Evolutionary conservation across 2,329 filamentous ascomycete species (phyloP), one percentile per base, ranked within the genome.

Genomic region (Monosporascus sp.): DNA sequence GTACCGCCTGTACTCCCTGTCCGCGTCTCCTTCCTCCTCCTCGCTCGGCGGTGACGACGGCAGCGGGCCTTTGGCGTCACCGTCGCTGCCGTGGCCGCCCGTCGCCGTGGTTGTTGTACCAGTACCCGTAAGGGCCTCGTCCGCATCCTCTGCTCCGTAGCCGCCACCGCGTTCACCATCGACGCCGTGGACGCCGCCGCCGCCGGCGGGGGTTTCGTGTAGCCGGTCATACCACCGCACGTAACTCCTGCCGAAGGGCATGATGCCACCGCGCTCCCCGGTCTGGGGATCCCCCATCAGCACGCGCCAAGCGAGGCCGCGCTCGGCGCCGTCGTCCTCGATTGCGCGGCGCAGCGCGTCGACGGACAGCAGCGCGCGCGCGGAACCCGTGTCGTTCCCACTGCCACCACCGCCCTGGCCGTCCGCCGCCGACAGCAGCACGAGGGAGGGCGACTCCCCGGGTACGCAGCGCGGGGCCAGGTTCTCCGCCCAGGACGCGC

Each of bases 271-370:
- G 35, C 47, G 51, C 41, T 45, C 48, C 48, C 52, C 55, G 56
- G 3, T 48, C 54, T 35, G 31, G 31, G 31, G 9, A 35, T 35
- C 1, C 31, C 31, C 31, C 31, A 35, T 35, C 51, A 59, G 55
- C 49, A 68, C 47, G 50, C 62, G 57, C 75, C 74, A 76, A 7
- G 70, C 58, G 50, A 75, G 64, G 50, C 72, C 71, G 49, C 77
- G 72, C 27, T 66, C 65, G 5, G 49, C 49, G n/a, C 73, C 75
- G 62, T 81, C 77, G 11, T 67, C 67, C 5, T 62, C 62, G 48
- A 81, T 70, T 38, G 72, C 69, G 27, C 57, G 60, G 44, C 64
- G 67, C 39, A 81, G 60, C 20, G 62, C 65, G 1, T 60, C 59
- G 1, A 66, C 54, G 1, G 71, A 66, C 11, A 35, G 31, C 31